Percentiles rank a stretch among this genome's conserved stretches.
Evolutionary conservation across 352 stramenopile genomes (phyloP).

Genomic region (Achlya hypogyna): DNA sequence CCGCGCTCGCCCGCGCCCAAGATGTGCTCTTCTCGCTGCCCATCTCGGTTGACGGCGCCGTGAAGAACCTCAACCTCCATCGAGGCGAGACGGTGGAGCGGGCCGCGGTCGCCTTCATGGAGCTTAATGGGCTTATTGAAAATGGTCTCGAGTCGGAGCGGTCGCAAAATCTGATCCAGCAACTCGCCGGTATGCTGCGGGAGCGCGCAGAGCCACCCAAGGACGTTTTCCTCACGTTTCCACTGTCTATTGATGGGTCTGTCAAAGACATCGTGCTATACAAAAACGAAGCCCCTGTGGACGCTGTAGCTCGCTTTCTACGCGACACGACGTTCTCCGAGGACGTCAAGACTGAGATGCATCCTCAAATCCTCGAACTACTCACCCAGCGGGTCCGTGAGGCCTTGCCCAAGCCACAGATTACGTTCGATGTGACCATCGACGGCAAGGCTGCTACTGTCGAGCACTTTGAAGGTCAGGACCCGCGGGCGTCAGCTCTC

Average conservation of each 20-base stretch:
- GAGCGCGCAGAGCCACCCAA: constrained; percentile 21
- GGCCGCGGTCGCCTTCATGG: constrained; percentile 49
- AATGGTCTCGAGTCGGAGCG: constrained; percentile 33
- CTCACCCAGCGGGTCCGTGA: constrained; percentile 43
- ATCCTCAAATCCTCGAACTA: constrained; percentile 46
- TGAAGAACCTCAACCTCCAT: constrained; percentile 54
- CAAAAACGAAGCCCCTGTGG: constrained; percentile 43
- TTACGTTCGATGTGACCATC: constrained; percentile 48
- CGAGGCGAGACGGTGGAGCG: constrained; percentile 57
- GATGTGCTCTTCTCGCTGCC: constrained; percentile 67
- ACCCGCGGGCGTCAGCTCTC: constrained; percentile 46
- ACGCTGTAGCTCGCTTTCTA: constrained; percentile 58
- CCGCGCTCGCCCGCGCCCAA: constrained; percentile 15
- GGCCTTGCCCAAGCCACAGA: constrained; percentile 40
- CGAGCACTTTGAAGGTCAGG: constrained; percentile 58
- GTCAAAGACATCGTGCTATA: constrained; percentile 46
- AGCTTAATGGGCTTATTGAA: constrained; percentile 43
- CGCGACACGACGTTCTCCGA: constrained; percentile 43
- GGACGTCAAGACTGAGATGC: constrained; percentile 54
- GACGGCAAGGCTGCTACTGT: constrained; percentile 37
- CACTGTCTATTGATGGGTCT: constrained; percentile 44
- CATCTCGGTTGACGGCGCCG: constrained; percentile 48
- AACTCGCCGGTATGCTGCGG: constrained; percentile 57
- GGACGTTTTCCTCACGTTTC: constrained; percentile 49
- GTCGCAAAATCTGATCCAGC: constrained; percentile 47